Conservation (phyloP, 148 eudicot species). For the Mesembryanthemum crystallinum region DNA sequence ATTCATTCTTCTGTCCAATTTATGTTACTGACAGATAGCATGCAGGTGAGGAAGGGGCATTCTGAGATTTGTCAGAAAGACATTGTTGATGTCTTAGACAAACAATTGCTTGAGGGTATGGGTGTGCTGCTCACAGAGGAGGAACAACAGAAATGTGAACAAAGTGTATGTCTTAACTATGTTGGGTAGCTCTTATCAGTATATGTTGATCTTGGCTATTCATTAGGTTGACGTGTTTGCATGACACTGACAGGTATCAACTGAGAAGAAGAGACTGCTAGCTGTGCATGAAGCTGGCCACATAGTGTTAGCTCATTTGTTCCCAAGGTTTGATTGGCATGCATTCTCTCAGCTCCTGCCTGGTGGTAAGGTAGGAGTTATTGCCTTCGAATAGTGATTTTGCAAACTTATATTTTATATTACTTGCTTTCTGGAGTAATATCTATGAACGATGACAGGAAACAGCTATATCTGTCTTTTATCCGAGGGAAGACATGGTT, state of each 20-base stretch:
- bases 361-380: constrained; percentile 74
- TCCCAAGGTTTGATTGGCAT: constrained; percentile 96
- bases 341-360: constrained; percentile 97
- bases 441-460: constrained; percentile 48
- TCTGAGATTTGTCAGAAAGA: constrained; percentile 77
- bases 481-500: constrained; percentile 86
- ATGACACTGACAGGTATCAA: constrained; percentile 46
- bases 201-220: neutral
- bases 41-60: constrained; percentile 90
- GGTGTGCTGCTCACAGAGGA: constrained; percentile 95
- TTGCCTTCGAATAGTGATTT: constrained; percentile 1
- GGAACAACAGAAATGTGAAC: constrained; percentile 88
- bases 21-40: constrained; percentile 11
- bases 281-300: constrained; percentile 99
- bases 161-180: constrained; percentile 47
- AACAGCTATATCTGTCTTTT: constrained; percentile 89
- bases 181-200: constrained; percentile 2
- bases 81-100: constrained; percentile 81
- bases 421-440: neutral
- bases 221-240: constrained; percentile 5
- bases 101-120: constrained; percentile 95
- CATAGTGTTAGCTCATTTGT: constrained; percentile 81
- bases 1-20: neutral
- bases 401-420: neutral
- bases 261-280: constrained; percentile 72